phyloP scores from a whole-genome alignment of 768 basidiomycete genomes.

The Crassisporium funariophilum region DNA sequence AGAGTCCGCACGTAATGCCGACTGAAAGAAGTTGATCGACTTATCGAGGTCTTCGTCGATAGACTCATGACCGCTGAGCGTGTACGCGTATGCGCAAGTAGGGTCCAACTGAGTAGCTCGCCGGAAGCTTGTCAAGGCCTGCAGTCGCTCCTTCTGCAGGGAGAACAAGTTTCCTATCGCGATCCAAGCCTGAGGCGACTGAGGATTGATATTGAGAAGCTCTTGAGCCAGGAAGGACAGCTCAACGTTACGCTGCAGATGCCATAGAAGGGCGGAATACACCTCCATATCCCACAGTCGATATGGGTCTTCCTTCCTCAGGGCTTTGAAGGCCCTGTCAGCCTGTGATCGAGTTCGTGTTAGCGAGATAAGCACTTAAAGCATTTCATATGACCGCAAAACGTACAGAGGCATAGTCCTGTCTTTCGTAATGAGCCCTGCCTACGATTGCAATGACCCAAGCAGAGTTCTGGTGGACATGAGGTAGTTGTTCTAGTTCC shows the following conservation, averaged over 20 bases:
- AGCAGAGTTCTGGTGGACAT: constrained; percentile 70
- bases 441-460: constrained; percentile 84
- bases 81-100: constrained; percentile 92
- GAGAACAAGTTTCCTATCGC: constrained; percentile 96
- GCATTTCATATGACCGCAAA: constrained; percentile 17
- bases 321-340: constrained; percentile 83
- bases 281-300: constrained; percentile 92
- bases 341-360: constrained; percentile 55
- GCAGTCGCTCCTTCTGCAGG: constrained; percentile 88
- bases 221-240: constrained; percentile 94
- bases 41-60: constrained; percentile 94
- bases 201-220: constrained; percentile 81
- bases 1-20: constrained; percentile 86
- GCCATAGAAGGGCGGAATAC: constrained; percentile 96
- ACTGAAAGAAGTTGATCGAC: constrained; percentile 90
- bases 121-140: constrained; percentile 92
- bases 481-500: constrained; percentile 76
- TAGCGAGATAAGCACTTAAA: constrained; percentile 27
- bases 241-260: constrained; percentile 79
- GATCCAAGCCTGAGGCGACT: constrained; percentile 90
- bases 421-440: constrained; percentile 85
- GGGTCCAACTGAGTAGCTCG: constrained; percentile 90
- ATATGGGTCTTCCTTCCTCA: constrained; percentile 87
- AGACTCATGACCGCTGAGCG: constrained; percentile 94
- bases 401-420: constrained; percentile 87